Evolutionary conservation across 176 grass and related monocot species (phyloP), one percentile per base, ranked within the genome.

Genomic region (Chrysopogon serrulatus): DNA sequence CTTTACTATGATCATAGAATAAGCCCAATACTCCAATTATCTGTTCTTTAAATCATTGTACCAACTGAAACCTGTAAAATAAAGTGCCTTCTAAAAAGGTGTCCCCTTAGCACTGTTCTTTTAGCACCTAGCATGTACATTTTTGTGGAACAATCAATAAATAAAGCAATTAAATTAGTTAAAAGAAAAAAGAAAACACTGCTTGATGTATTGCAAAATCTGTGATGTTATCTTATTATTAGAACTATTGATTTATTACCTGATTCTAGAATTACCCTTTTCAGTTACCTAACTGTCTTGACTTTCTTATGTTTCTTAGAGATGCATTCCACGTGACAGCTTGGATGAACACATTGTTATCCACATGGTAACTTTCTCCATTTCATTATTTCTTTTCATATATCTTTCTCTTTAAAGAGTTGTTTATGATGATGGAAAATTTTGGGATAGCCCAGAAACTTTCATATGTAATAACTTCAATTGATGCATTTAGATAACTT

Each of bases 261-360:
- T 83, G 42, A 68, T 87, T 68, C 41, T 83, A 63, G 34, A 45
- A 31, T 72, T 92, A 26, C 74, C 4, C 54, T 79, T 56, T 82
- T 49, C 36, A 80, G 28, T 87, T 73, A 36, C 31, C 60, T 59
- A 81, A 75, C 43, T 83, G 54, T 18, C 64, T 82, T 64, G 64
- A n/a, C 23, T 68, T 88, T 81, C 54, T 79, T 28, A 48, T 75
- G 49, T 44, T 76, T 83, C 92, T 73, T 92, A 99, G 96, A 96
- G 96, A 86, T 99, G 93, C 74, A 85, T 99, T 81, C 89, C 96
- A 76, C 91, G 81, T 44, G 96, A 95, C 51, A 92, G 83, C 81
- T 90, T 99, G 93, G 89, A 94, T 67, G 96, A 99, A 79, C 93
- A 99, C 90, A 88, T 99, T 81, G 83, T 89, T 65, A 94, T 99